phyloP scores from a whole-genome alignment of 1,139 yeast species.

The Scheffersomyces quercinus region DNA sequence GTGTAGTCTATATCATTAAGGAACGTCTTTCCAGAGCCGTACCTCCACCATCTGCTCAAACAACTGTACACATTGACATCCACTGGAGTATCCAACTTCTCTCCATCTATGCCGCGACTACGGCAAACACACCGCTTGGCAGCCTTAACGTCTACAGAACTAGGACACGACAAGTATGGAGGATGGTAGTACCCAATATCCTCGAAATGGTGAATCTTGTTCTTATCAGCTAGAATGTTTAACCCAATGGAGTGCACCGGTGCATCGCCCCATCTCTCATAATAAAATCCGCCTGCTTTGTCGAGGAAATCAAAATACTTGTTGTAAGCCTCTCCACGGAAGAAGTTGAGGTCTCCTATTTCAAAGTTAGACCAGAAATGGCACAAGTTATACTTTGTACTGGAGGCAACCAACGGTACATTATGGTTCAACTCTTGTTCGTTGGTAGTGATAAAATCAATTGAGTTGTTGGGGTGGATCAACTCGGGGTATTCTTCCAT shows the following conservation, averaged over 20 bases:
- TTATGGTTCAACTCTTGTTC: slow-evolving; percentile 38
- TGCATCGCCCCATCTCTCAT: slow-evolving; percentile 98
- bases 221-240: slow-evolving; percentile 61
- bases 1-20: slow-evolving; percentile 34
- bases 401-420: slow-evolving; percentile 19
- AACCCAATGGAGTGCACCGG: slow-evolving; percentile 90
- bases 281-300: slow-evolving; percentile 78
- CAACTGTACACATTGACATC: slow-evolving; percentile 72
- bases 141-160: slow-evolving; percentile 45
- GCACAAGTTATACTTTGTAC: slow-evolving; percentile 76
- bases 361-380: slow-evolving; percentile 98
- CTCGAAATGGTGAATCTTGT: slow-evolving; percentile 82
- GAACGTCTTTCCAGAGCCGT: slow-evolving; percentile 58
- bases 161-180: slow-evolving; percentile 85
- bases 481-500: slow-evolving; percentile 59
- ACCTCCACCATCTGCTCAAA: slow-evolving; percentile 83
- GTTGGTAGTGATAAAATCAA: slow-evolving; percentile 68
- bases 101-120: slow-evolving; percentile 36
- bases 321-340: slow-evolving; percentile 68
- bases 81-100: slow-evolving; percentile 39
- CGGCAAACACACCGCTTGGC: slow-evolving; percentile 73
- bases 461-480: slow-evolving; percentile 67
- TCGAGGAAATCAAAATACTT: slow-evolving; percentile 73
- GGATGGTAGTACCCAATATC: slow-evolving; percentile 86
- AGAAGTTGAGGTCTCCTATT: slow-evolving; percentile 78